phyloP scores from a whole-genome alignment of 352 stramenopile species.

The Blastocystis hominis region DNA sequence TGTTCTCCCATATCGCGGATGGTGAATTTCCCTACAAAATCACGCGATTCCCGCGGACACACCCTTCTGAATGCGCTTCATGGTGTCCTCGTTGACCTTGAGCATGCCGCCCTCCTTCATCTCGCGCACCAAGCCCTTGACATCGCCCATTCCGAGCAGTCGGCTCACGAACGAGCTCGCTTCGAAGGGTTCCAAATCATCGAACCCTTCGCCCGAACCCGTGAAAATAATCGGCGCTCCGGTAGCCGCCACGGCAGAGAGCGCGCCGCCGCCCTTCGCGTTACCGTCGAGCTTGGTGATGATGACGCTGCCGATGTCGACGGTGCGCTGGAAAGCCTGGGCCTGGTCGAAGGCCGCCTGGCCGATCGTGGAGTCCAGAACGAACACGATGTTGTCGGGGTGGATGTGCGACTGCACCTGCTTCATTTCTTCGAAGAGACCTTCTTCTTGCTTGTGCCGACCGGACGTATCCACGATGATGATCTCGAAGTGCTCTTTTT shows the following conservation, averaged over 20 bases:
- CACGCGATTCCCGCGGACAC: constrained; percentile 58
- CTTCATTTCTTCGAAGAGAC: constrained; percentile 96
- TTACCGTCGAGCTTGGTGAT: constrained; percentile 99
- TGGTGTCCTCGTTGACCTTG: constrained; percentile 85
- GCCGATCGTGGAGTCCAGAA: constrained; percentile 98
- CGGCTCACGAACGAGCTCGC: constrained; percentile 89
- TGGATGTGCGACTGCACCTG: constrained; percentile 84
- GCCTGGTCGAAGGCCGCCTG: constrained; percentile 93
- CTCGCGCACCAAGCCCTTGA: constrained; percentile 85
- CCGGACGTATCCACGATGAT: constrained; percentile 98
- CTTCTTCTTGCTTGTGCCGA: constrained; percentile 90
- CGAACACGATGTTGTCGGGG: constrained; percentile 92
- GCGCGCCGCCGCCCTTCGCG: constrained; percentile 90
- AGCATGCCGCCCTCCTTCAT: constrained; percentile 78
- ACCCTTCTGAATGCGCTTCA: constrained; percentile 86
- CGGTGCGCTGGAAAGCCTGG: constrained; percentile 82
- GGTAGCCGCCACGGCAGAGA: constrained; percentile 92
- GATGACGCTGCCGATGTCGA: constrained; percentile 91
- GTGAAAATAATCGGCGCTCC: constrained; percentile 95
- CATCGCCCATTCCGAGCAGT: constrained; percentile 93
- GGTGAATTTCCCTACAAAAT: constrained; percentile 76
- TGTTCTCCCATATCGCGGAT: constrained; percentile 97
- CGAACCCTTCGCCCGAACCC: constrained; percentile 90
- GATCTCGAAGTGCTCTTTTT: constrained; percentile 89
- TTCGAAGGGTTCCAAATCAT: constrained; percentile 94